Conservation (phyloP, 2,329 filamentous ascomycete species). For the Aspergillus intermedius region DNA sequence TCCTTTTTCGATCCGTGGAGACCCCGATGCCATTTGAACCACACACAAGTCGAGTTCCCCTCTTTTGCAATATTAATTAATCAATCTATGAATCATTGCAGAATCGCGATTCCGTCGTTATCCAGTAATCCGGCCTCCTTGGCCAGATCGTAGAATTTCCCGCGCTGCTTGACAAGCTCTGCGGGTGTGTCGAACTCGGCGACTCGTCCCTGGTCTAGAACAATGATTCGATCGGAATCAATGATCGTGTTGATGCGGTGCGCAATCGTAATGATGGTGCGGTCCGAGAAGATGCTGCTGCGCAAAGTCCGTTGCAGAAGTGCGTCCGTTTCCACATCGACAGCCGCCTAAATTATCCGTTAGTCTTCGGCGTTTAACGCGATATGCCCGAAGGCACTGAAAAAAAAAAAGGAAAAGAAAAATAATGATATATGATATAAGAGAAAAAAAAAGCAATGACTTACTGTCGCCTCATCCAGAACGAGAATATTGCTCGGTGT, state of each 20-base stretch:
- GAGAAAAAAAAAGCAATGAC: constrained; percentile 1
- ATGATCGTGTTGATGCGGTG: constrained; percentile 98
- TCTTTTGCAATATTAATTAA: neutral
- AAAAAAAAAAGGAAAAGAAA: neutral
- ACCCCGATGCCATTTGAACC: neutral
- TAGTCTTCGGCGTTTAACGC: constrained; percentile 4
- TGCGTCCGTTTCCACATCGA: constrained; percentile 62
- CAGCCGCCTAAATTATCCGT: constrained; percentile 48
- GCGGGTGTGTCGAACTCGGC: constrained; percentile 86
- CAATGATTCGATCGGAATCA: constrained; percentile 79
- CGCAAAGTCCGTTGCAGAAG: constrained; percentile 59
- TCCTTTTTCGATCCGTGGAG: neutral
- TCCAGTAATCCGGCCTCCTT: constrained; percentile 76
- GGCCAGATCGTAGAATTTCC: constrained; percentile 82
- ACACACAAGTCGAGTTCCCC: neutral
- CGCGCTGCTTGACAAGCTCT: constrained; percentile 66
- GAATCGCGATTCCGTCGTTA: constrained; percentile 28
- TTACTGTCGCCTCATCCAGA: constrained; percentile 88
- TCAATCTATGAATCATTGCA: constrained; percentile 8
- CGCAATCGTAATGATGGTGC: constrained; percentile 96
- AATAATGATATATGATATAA: neutral
- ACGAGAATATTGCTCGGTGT: constrained; percentile 96
- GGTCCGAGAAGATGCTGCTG: constrained; percentile 69
- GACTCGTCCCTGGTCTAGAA: constrained; percentile 83
- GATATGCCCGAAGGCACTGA: neutral